Evolutionary conservation across 768 basidiomycete species (phyloP).

Genomic region (Rhodotorula toruloides): DNA sequence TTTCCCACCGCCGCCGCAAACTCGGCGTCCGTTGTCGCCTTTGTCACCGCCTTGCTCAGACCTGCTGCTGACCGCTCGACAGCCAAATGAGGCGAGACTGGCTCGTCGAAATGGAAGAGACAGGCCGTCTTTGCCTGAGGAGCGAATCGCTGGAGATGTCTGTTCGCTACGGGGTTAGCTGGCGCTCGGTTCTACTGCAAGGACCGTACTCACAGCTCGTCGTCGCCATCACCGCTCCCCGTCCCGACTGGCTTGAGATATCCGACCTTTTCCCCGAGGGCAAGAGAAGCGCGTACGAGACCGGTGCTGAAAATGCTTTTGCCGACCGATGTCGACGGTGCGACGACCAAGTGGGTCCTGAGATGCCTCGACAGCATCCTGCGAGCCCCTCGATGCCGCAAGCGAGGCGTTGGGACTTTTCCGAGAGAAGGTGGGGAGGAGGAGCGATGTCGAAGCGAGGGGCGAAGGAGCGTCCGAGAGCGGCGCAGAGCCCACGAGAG

Average conservation of each 20-base stretch:
- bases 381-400: too few species aligned
- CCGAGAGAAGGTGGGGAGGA: too few species aligned
- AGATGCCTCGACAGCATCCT: slow-evolving; percentile 68
- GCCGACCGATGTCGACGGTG: slow-evolving; percentile 93
- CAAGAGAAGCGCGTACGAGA: slow-evolving; percentile 64
- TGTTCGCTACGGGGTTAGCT: neutral
- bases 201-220: slow-evolving; percentile 60
- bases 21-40: slow-evolving; percentile 44
- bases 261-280: slow-evolving; percentile 37
- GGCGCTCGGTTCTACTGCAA: neutral
- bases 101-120: slow-evolving; percentile 76
- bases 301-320: slow-evolving; percentile 87
- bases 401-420: neutral
- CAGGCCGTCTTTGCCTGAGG: slow-evolving; percentile 58
- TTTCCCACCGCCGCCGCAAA: slow-evolving; percentile 38
- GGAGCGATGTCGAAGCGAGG: neutral
- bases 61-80: slow-evolving; percentile 49
- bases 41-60: neutral
- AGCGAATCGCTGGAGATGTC: slow-evolving; percentile 34
- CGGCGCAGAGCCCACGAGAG: neutral
- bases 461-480: neutral
- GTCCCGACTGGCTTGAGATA: slow-evolving; percentile 83
- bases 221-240: slow-evolving; percentile 70
- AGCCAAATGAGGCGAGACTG: slow-evolving; percentile 90
- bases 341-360: slow-evolving; percentile 83